A percentile compares a stretch with the other conserved stretches of the same genome.
Conservation (phyloP, 2,329 filamentous ascomycete genomes). For the Trichoderma sp. region DNA sequence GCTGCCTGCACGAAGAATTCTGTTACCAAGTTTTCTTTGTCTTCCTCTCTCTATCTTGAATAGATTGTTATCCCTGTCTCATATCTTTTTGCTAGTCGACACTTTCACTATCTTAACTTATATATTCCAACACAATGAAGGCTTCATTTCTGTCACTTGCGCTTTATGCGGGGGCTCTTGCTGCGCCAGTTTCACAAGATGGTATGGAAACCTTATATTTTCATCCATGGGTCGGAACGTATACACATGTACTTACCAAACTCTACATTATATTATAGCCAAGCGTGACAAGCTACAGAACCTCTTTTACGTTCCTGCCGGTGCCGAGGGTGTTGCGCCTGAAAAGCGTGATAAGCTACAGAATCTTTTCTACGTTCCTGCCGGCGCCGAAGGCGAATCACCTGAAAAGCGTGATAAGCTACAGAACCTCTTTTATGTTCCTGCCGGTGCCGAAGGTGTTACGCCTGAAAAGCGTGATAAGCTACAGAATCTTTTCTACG, state of each 20-base stretch:
- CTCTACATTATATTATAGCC: not conserved
- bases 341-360: not conserved
- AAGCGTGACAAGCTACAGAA: not conserved
- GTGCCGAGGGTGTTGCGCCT: not conserved
- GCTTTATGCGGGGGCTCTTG: not conserved
- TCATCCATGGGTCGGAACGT: not conserved
- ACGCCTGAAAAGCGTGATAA: not conserved
- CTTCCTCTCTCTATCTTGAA: not conserved
- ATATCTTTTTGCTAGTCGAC: not conserved
- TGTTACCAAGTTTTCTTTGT: not conserved
- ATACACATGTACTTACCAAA: not conserved
- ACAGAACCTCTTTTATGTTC: not conserved
- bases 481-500: not conserved
- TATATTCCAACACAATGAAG: not conserved
- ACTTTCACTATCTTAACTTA: not conserved
- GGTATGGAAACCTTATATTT: not conserved
- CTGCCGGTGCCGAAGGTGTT: not conserved
- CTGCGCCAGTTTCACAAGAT: not conserved
- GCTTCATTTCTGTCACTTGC: not conserved
- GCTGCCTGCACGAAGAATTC: not conserved
- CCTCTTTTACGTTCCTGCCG: not conserved
- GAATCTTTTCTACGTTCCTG: not conserved
- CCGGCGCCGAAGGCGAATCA: not conserved
- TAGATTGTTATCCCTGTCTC: not conserved
- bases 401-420: not conserved